Conservation (phyloP, 495 filamentous ascomycete genomes). For the Lindgomyces ingoldianus region DNA sequence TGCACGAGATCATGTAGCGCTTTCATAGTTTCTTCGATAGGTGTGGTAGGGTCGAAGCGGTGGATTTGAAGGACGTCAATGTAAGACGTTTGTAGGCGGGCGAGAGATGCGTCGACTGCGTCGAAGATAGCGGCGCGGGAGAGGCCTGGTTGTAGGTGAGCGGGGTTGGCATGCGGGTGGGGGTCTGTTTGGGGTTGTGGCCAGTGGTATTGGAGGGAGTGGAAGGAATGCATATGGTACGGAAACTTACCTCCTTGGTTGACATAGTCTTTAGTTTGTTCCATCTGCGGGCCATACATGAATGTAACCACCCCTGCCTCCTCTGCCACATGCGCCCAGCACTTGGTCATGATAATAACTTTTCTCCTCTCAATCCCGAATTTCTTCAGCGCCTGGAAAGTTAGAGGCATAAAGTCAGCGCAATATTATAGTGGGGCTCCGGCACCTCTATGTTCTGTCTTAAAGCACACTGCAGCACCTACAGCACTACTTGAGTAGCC, state of each 20-base stretch:
- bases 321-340: constrained; percentile 47
- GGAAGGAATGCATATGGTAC: no score
- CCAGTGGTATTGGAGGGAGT: no score
- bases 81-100: constrained; percentile 38
- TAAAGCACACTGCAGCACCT: no score
- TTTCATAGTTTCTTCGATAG: constrained; percentile 44
- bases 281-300: constrained; percentile 33
- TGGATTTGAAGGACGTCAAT: constrained; percentile 46
- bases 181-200: no score
- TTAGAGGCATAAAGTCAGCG: no score
- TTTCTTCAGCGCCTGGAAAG: constrained; percentile 51
- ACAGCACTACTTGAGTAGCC: no score
- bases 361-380: constrained; percentile 51
- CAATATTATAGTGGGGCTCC: no score
- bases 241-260: constrained; percentile 51
- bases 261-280: constrained; percentile 50
- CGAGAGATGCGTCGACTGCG: constrained; percentile 35
- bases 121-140: constrained; percentile 43
- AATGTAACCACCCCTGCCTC: constrained; percentile 34
- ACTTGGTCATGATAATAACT: constrained; percentile 52
- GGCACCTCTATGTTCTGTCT: no score
- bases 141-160: no score
- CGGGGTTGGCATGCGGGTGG: no score
- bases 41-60: constrained; percentile 34
- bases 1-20: constrained; percentile 46